These are phyloP conservation scores for Vigna hirtella DNA, from an alignment of 306 rosid species.

Conservation along the genomic window DNA sequence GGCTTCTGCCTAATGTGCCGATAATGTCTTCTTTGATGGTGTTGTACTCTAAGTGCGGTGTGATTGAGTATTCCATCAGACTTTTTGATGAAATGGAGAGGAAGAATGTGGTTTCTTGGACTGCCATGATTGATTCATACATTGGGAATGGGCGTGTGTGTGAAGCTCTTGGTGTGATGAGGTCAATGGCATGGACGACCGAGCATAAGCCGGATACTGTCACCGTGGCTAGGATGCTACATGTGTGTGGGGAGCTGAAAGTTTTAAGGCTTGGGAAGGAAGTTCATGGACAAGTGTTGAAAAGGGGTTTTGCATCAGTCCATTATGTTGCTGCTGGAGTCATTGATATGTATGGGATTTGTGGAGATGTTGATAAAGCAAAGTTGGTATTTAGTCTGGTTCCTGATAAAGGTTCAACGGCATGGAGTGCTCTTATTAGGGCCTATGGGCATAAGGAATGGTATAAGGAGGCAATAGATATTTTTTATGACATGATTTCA, in stretches of 20 bases:
- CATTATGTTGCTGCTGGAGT: conserved; percentile 71
- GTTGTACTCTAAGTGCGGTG: conserved; percentile 73
- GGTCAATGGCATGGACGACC: conserved; percentile 68
- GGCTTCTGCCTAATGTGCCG: conserved; percentile 68
- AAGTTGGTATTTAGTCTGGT: conserved; percentile 58
- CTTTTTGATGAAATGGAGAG: conserved; percentile 60
- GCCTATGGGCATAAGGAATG: conserved; percentile 59
- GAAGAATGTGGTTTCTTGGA: conserved; percentile 76
- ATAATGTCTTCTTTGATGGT: conserved; percentile 72
- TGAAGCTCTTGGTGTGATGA: conserved; percentile 60
- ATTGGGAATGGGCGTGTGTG: conserved; percentile 48
- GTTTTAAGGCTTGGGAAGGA: conserved; percentile 73
- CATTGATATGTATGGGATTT: conserved; percentile 68
- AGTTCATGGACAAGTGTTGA: conserved; percentile 75
- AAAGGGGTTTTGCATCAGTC: conserved; percentile 55
- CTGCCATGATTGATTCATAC: conserved; percentile 76
- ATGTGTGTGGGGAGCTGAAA: conserved; percentile 57
- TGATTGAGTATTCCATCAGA: conserved; percentile 58
- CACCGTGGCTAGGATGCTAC: conserved; percentile 64
- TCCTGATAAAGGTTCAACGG: conserved; percentile 73
- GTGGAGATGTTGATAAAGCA: conserved; percentile 58
- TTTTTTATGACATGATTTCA: conserved; percentile 63
- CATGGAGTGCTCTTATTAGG: conserved; percentile 82
- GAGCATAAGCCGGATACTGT: conserved; percentile 73
- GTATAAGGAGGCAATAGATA: conserved; percentile 60